Conservation (phyloP, 2,329 filamentous ascomycete genomes). For the Diplodia seriata region DNA sequence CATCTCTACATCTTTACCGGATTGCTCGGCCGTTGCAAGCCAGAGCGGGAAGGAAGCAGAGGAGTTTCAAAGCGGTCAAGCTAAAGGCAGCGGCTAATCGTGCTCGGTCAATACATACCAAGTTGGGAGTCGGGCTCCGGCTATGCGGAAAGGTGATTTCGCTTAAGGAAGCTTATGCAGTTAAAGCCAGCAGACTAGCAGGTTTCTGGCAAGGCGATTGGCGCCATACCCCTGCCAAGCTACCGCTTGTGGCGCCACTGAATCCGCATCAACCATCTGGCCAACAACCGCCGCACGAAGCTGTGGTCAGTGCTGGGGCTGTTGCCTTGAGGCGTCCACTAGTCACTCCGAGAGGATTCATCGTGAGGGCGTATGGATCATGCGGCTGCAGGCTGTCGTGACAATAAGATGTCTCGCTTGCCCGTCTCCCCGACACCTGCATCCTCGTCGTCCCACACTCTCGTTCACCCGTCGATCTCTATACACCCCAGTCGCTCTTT, state of each 20-base stretch:
- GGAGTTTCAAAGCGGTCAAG: too few species aligned
- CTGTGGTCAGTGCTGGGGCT: constrained; percentile 6
- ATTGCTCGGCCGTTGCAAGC: neutral
- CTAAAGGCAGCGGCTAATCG: neutral
- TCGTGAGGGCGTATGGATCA: neutral
- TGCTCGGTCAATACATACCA: neutral
- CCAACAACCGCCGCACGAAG: constrained; percentile 14
- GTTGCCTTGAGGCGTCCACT: constrained; percentile 20
- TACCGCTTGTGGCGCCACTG: constrained; percentile 6
- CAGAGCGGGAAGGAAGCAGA: neutral
- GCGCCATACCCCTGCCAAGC: constrained; percentile 2
- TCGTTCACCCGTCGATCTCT: neutral
- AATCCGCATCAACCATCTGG: constrained; percentile 7
- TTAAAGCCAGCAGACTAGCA: constrained; percentile 2
- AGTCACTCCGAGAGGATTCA: constrained; percentile 4
- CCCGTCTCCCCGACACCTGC: too few species aligned
- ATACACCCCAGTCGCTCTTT: constrained; percentile 8
- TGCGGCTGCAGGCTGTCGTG: neutral
- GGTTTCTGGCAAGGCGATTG: constrained; percentile 1
- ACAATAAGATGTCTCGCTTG: neutral
- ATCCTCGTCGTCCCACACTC: neutral
- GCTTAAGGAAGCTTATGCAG: constrained; percentile 10
- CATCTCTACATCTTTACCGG: neutral
- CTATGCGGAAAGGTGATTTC: neutral
- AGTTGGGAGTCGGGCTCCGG: neutral